Evolutionary conservation across 2,329 filamentous ascomycete genomes (phyloP), one percentile per base, ranked within the genome.

Genomic region (Exophiala alcalophila): DNA sequence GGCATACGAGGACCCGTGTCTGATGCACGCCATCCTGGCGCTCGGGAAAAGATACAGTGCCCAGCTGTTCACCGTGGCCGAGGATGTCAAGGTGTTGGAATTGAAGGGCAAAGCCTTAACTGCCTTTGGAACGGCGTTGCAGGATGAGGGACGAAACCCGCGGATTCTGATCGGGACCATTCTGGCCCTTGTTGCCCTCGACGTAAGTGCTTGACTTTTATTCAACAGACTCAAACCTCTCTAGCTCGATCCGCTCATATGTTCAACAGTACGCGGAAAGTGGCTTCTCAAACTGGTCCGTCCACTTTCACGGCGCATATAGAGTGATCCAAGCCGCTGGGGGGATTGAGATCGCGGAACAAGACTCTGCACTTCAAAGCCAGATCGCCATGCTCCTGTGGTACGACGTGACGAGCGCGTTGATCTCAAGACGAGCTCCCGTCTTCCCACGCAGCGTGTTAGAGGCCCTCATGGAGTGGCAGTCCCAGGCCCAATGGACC

Each of bases 361-460:
- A 20, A n/a, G 21, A 33, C 15, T 11, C 35, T 7, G n/a, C 19
- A n/a, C 26, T 44, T 7, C 31, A 33, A 23, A 33, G 10, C 20
- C 41, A 44, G 23, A 40, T 44, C 27, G 41, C 41, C n/a, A 19
- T 23, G 41, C 27, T 44, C 6, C 25, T 28, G 12, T 44, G 41
- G 41, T 44, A 44, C 15, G 41, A 44, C 23, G 27, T 28, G 8
- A 31, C 28, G 11, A 40, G 27, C 24, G 20, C 34, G 2, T 28
- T 44, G 10, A 15, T 44, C 11, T 40, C 41, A 18, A n/a, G 41
- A 27, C 19, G 28, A 40, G 35, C 21, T 15, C 41, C 41, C 16
- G 21, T 44, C 4, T 44, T 44, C 21, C 41, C 41, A 18, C 24
- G 41, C 11, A 18, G 12, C 14, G 40, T 14, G n/a, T 26, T 35